A percentile compares a stretch with the other conserved stretches of the same genome.
Conservation (phyloP, 2,329 filamentous ascomycete species). For the Ustilaginoidea virens region DNA sequence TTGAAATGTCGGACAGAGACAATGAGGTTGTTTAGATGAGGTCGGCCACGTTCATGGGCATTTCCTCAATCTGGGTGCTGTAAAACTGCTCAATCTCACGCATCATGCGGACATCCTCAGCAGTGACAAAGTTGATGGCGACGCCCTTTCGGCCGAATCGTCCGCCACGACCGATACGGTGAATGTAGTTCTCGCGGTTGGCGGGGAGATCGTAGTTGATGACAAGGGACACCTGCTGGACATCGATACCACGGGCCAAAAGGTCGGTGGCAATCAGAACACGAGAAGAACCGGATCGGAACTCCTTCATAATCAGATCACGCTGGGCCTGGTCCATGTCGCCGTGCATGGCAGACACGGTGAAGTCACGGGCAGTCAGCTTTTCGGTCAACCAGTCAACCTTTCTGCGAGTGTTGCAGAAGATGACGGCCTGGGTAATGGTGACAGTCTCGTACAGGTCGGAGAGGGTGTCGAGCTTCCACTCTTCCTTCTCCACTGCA, state of each 20-base stretch:
- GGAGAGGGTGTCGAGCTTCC: constrained; percentile 98
- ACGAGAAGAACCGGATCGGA: constrained; percentile 96
- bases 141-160: constrained; percentile 99
- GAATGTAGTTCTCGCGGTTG: constrained; percentile 99
- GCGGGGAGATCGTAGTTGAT: constrained; percentile 99
- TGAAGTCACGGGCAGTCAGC: constrained; percentile 97
- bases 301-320: constrained; percentile 99
- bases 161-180: constrained; percentile 98
- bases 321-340: constrained; percentile 98
- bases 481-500: constrained; percentile 99
- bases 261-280: constrained; percentile 97
- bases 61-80: constrained; percentile 99
- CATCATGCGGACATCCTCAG: constrained; percentile 99
- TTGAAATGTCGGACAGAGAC: no score
- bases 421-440: constrained; percentile 99
- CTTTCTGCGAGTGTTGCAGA: constrained; percentile 99
- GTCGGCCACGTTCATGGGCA: constrained; percentile 88
- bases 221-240: constrained; percentile 97
- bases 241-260: constrained; percentile 97
- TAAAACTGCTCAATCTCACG: constrained; percentile 99
- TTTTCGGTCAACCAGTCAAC: constrained; percentile 99
- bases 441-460: constrained; percentile 99
- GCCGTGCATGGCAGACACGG: constrained; percentile 98
- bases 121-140: constrained; percentile 99
- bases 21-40: constrained; percentile 44